Conservation (phyloP, 2,329 filamentous ascomycete species). For the Colletotrichum sp. region DNA sequence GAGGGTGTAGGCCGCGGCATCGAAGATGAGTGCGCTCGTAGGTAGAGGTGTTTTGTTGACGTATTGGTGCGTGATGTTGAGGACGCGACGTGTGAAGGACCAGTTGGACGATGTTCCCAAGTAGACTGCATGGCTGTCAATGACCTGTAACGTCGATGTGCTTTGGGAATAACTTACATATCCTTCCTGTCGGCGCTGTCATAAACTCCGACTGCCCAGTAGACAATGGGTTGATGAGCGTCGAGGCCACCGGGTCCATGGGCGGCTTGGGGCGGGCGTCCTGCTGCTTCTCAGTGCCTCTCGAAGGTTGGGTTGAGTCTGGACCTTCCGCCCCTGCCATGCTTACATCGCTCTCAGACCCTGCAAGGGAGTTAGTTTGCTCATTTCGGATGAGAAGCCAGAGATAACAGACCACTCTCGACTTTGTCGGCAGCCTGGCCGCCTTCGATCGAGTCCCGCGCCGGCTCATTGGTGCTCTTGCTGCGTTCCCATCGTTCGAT, state of each 20-base stretch:
- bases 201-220: conserved; percentile 45
- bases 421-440: not conserved
- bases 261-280: not conserved
- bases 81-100: conserved; percentile 55
- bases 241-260: conserved; percentile 32
- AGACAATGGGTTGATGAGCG: conserved; percentile 47
- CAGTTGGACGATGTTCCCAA: conserved; percentile 62
- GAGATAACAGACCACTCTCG: not conserved
- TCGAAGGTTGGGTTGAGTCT: not conserved
- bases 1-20: conserved; percentile 56
- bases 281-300: not conserved
- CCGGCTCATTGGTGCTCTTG: not conserved
- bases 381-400: not conserved
- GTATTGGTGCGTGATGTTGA: conserved; percentile 53
- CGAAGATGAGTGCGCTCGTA: conserved; percentile 50
- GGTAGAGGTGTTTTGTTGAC: conserved; percentile 47
- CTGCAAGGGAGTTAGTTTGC: not conserved
- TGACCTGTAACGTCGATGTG: not conserved
- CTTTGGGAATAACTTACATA: conserved; percentile 39
- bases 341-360: not conserved
- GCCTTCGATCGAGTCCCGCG: not conserved
- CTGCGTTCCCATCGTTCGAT: conserved; percentile 8
- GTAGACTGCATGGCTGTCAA: conserved; percentile 41
- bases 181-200: conserved; percentile 42
- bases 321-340: not conserved